Evolutionary conservation across 768 basidiomycete species (phyloP), one percentile per base, ranked within the genome.

Genomic region (Infundibulicybe gibba): DNA sequence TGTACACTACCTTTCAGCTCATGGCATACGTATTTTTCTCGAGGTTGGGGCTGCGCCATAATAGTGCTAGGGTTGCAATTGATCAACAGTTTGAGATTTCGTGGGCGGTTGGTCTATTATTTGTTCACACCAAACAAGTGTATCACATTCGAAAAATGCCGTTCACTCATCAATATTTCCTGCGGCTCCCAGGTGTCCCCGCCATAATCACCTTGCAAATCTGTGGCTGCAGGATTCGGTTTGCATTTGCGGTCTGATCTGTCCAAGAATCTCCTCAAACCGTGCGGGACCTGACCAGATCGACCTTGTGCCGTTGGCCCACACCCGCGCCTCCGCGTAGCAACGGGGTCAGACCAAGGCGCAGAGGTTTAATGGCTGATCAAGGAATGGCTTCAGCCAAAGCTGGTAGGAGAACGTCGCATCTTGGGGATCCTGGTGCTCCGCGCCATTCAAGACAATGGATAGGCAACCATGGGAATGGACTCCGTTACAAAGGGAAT

Each of bases 231-330:
- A 49, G 43, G 44, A 48, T 41, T 58, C 47, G 50, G 34, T 46
- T 31, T 30, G 41, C 35, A 35, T 17, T 40, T 54, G 48, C 58
- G 61, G 62, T 49, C 47, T 50, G 17, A 44, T 42, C 51, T 49
- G 70, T 80, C 74, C 74, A 86, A 80, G 66, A 80, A 86, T 63
- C 72, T 69, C 64, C 50, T 52, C 63, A 67, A 85, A 85, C 80
- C 74, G 75, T 83, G 64, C 63, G 61, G 75, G 70, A 89, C 81
- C 75, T 68, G 66, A 43, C 52, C 75, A 87, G 85, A 85, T 85
- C 83, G 66, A 64, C 49, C 40, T 31, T 45, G 51, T 50, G 41
- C 34, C 38, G 32, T 50, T 53, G 38, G 33, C 17, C 6, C 25
- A 42, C 17, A n/a, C 8, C 5, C 25, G 25, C 12, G 8, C n/a